A percentile compares a stretch with the other conserved stretches of the same genome.
These are phyloP conservation scores for Daldinia decipiens DNA, from an alignment of 495 filamentous ascomycete genomes.

Conservation along the genomic window DNA sequence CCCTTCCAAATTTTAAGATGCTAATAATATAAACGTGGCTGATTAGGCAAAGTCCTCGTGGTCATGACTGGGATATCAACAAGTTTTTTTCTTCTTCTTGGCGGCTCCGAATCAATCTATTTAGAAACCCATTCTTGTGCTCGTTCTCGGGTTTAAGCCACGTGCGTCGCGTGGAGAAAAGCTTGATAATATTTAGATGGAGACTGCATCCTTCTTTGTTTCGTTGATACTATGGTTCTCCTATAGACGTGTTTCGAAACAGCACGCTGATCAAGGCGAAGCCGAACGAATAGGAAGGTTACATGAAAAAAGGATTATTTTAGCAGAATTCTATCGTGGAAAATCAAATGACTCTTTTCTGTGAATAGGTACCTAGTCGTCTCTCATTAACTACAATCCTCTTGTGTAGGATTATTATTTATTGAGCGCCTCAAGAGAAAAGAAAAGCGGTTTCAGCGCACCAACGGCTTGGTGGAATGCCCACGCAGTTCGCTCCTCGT, in stretches of 20 bases:
- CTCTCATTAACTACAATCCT: conserved; percentile 40
- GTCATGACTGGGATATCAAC: conserved; percentile 1
- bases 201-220: conserved; percentile 29
- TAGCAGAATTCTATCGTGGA: conserved; percentile 13
- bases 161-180: conserved; percentile 4
- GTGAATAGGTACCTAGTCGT: conserved; percentile 38
- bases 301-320: conserved; percentile 33
- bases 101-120: conserved; percentile 7
- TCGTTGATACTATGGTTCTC: conserved; percentile 15
- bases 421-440: conserved; percentile 8
- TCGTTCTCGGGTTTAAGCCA: conserved; percentile 7
- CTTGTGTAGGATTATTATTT: conserved; percentile 21
- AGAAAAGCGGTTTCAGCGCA: neutral
- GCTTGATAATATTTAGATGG: conserved; percentile 11
- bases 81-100: conserved; percentile 2
- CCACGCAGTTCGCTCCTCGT: neutral
- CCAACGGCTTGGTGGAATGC: neutral
- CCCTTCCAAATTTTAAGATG: neutral
- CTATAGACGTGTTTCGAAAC: conserved; percentile 30
- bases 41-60: neutral
- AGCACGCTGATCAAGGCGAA: conserved; percentile 14
- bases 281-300: conserved; percentile 32
- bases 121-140: neutral
- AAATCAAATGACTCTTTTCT: conserved; percentile 27
- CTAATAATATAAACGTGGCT: conserved; percentile 5